Evolutionary conservation across 345 rosid species (phyloP).

Genomic region (Carallia brachiata): DNA sequence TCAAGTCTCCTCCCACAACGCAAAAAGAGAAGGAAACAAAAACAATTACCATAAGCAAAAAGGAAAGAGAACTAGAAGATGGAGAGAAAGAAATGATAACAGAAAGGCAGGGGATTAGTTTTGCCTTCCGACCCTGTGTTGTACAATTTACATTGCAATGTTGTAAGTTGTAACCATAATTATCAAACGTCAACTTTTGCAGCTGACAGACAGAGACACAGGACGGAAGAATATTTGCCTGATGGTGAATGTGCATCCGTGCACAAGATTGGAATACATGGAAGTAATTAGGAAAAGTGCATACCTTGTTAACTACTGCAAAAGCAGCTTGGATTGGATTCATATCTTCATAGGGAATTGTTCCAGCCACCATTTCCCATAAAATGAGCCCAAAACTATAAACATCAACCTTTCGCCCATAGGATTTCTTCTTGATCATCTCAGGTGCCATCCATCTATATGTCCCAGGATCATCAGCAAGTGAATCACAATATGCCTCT

Average conservation of each 20-base stretch:
- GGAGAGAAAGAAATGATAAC: too few species aligned
- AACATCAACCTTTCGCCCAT: conserved; percentile 83
- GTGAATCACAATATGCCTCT: conserved; percentile 68
- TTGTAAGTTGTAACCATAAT: too few species aligned
- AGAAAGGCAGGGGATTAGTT: too few species aligned
- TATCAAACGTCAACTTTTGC: neutral
- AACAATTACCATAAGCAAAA: too few species aligned
- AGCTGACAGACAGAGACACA: neutral
- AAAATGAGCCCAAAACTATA: conserved; percentile 93
- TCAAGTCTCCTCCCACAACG: too few species aligned
- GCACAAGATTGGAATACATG: neutral
- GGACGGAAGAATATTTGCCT: neutral
- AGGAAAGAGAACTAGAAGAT: too few species aligned
- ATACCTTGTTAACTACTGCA: conserved; percentile 95
- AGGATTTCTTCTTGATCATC: conserved; percentile 86
- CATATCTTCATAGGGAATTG: conserved; percentile 93
- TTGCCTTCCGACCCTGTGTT: too few species aligned
- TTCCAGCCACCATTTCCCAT: conserved; percentile 97
- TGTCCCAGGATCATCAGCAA: conserved; percentile 97
- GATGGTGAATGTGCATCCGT: neutral
- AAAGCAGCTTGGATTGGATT: conserved; percentile 99
- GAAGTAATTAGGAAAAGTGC: neutral
- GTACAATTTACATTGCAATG: too few species aligned
- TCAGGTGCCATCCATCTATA: conserved; percentile 99
- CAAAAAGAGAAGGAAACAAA: too few species aligned